Evolutionary conservation across 805 yeast species (phyloP).

Genomic region (Cyberlindnera mycetangii): DNA sequence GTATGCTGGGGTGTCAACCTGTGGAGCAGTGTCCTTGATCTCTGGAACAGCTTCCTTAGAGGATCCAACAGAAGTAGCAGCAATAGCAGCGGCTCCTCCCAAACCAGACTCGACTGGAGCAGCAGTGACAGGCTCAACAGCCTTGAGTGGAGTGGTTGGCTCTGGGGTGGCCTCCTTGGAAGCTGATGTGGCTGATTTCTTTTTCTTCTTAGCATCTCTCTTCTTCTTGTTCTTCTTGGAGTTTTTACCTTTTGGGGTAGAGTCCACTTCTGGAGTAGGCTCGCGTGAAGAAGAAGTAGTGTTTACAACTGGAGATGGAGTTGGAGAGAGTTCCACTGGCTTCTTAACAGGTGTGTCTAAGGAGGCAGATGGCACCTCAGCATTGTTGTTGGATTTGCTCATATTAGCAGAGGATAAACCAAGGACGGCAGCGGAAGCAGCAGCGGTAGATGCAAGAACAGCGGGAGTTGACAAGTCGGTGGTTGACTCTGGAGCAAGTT

Average conservation of each 20-base stretch:
- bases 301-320: constrained; percentile 7
- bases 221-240: constrained; percentile 25
- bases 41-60: constrained; percentile 1
- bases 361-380: background rate
- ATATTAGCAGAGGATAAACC: background rate
- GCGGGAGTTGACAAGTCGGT: background rate
- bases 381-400: background rate
- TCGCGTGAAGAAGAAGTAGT: constrained; percentile 16
- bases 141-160: constrained; percentile 10
- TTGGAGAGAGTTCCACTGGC: constrained; percentile 3
- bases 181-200: constrained; percentile 17
- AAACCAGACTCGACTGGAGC: constrained; percentile 11
- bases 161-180: constrained; percentile 13
- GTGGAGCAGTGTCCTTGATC: background rate
- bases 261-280: constrained; percentile 15
- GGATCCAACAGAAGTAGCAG: background rate
- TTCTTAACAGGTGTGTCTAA: constrained; percentile 1
- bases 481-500: background rate
- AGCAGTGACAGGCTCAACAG: constrained; percentile 12
- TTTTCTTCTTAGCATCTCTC: constrained; percentile 23
- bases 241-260: constrained; percentile 14
- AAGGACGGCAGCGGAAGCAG: constrained; percentile 5
- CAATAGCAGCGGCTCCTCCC: constrained; percentile 3
- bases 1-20: constrained; percentile 2
- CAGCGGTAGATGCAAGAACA: constrained; percentile 2